Evolutionary conservation across 1,284 basidiomycete genomes (phyloP), one percentile per base, ranked within the genome.

Genomic region (Puccinia polysora): DNA sequence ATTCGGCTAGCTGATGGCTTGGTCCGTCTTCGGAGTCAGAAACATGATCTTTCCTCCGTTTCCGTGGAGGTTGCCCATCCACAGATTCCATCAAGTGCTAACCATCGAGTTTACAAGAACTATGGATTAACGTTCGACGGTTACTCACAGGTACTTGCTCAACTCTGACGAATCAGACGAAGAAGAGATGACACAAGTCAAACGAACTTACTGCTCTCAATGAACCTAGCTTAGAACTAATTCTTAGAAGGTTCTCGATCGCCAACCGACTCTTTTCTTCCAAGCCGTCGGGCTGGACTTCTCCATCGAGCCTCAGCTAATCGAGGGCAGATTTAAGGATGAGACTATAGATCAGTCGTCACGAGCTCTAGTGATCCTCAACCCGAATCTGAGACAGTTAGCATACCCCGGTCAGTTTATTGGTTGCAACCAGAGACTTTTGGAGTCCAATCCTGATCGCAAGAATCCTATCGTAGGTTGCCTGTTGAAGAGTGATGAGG

Each of bases 371-470:
- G n/a, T n/a, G n/a, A n/a, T n/a, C n/a, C n/a, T n/a, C n/a, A n/a
- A 55, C 38, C 23, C 8, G 23, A 32, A 32, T 4, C 28, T 12
- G 15, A 18, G 20, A 34, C 30, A 55, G 28, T 55, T 55, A n/a
- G 55, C 53, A 18, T 14, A 49, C 45, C 36, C 25, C 49, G 14
- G 38, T 8, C 10, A 71, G 23, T 34, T 30, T 30, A n/a, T 90
- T 89, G 4, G 86, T 83, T 12, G 86, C 82, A 0, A 82, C 78
- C 55, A 87, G 82, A 25, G 87, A 85, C 81, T 92, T 96, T 81
- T 96, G 93, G 65, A 95, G 81, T 34, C 87, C 87, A 79, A 97
- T 97, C 43, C 93, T 86, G 20, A 89, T 85, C 77, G 94, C 90
- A 43, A 96, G 83, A 40, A 96, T 82, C 5, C 84, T 83, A 78